Conservation (phyloP, 805 yeast genomes). For the Lipomyces orientalis region DNA sequence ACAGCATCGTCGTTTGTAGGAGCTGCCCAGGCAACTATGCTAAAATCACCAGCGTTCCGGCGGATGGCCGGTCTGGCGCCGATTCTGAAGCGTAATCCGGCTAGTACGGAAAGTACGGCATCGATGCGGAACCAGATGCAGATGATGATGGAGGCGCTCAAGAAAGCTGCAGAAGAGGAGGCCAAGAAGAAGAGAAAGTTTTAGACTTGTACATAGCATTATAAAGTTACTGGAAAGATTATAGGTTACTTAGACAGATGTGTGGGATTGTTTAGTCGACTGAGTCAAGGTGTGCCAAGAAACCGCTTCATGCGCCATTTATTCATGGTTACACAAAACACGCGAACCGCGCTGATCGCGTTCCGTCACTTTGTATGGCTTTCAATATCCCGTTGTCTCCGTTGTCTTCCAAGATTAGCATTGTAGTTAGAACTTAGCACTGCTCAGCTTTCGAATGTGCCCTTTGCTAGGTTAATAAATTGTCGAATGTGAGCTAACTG, state of each 20-base stretch:
- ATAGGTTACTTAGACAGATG: neutral
- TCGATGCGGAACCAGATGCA: slow-evolving; percentile 19
- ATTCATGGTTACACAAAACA: too few species aligned
- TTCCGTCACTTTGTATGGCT: too few species aligned
- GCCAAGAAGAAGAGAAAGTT: slow-evolving; percentile 2
- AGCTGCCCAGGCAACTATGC: slow-evolving; percentile 68
- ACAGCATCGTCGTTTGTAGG: slow-evolving; percentile 80
- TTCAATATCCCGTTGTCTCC: too few species aligned
- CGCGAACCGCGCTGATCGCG: too few species aligned
- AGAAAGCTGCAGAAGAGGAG: slow-evolving; percentile 24
- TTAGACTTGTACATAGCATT: neutral
- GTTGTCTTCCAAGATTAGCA: too few species aligned
- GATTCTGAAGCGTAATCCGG: slow-evolving; percentile 54
- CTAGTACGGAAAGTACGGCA: neutral
- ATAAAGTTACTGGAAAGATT: neutral
- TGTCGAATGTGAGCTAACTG: too few species aligned
- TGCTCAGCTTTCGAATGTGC: too few species aligned
- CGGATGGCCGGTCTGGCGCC: slow-evolving; percentile 62
- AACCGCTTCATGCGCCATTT: too few species aligned
- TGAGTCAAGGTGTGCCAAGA: neutral
- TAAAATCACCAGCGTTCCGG: slow-evolving; percentile 68
- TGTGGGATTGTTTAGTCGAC: neutral
- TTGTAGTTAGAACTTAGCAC: too few species aligned
- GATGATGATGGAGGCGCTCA: slow-evolving; percentile 28
- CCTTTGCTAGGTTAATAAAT: too few species aligned